Base-by-base conservation (phyloP, 1,284 basidiomycete species). In the Rhodofomes roseus region DNA sequence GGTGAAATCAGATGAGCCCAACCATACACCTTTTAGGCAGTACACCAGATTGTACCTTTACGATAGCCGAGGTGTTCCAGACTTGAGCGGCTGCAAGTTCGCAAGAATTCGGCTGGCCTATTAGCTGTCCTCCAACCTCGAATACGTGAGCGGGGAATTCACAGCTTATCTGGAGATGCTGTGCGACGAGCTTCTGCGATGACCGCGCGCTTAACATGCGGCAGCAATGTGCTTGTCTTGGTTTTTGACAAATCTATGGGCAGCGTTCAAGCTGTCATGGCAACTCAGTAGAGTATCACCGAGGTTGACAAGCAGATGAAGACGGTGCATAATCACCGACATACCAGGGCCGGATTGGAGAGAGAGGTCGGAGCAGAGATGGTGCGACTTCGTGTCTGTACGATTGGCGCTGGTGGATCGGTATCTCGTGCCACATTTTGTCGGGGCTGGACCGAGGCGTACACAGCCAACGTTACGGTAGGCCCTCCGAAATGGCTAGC, bases 81-180 rank as follows among this genome's bases (percentile, higher is more conserved):
- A 11, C 48, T 20, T 18, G n/a, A 11, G 20, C 48, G 20, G 31
- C 29, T 29, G 5, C 25, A 27, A 6, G 27, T 48, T 29, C 7
- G 20, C 31, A 22, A 23, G 50, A 36, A 34, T 18, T 22, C 3
- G 31, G 11, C 16, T 31, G 31, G 36, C n/a, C 31, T 20, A n/a
- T 34, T n/a, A 34, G n/a, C 18, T 31, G 14, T 3, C 29, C 3
- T 8, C 8, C 48, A 31, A 16, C 3, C 12, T n/a, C 14, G 46
- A 9, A 27, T 7, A 2, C 36, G n/a, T 25, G n/a, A 23, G 50
- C 34, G 31, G n/a, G 50, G n/a, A 36, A 18, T 20, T 52, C 50
- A 52, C 50, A 52, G 50, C 50, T 52, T 52, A 52, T 52, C 22
- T 52, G 50, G 14, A 22, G 8, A 52, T 52, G 50, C 50, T 52